Evolutionary conservation across 768 basidiomycete species (phyloP), one percentile per base, ranked within the genome.

Genomic region (Ephemerocybe angulata): DNA sequence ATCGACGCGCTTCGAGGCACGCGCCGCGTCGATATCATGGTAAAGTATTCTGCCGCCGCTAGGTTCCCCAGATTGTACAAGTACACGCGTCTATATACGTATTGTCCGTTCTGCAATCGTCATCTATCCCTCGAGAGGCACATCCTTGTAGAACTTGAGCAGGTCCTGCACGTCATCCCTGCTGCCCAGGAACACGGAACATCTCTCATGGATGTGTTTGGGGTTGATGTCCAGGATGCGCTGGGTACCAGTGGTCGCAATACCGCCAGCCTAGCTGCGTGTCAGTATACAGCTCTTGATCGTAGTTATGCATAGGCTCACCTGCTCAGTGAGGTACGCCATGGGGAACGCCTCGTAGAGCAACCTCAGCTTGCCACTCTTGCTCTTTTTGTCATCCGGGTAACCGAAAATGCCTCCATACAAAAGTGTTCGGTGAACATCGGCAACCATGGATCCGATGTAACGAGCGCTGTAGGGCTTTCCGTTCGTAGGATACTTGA

Each of bases 341-440:
- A 98, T 97, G 19, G 95, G 96, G 80, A 97, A 98, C 3, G 93
- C 96, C 72, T 98, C 97, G 63, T 98, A 99, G 43, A 99, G 76
- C 67, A 98, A 73, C 65, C 97, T 82, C 63, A 99, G 78, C 75
- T 99, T 99, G 44, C 97, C 96, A 54, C 73, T 87, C 80, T 96
- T 97, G 73, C 84, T 90, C 82, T 98, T 98, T 82, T 92, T 97
- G 75, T 99, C 97, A 65, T 87, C 86, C 7, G 97, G 97, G 70
- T 99, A 99, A 8, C 94, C 96, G 64, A 99, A 99, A 65, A 99
- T 98, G 40, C 97, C 97, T 22, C 97, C 97, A 66, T 99, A 99
- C 3, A 99, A 78, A 29, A 99, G 74, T 5, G 96, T 99, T 62
- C 96, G 81, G 72, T 97, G 94, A 24, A 98, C 96, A 71, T 99